A percentile compares a stretch with the other conserved stretches of the same genome.
Evolutionary conservation across 1,139 yeast species (phyloP).

Genomic region (Magnusiomyces magnusii): DNA sequence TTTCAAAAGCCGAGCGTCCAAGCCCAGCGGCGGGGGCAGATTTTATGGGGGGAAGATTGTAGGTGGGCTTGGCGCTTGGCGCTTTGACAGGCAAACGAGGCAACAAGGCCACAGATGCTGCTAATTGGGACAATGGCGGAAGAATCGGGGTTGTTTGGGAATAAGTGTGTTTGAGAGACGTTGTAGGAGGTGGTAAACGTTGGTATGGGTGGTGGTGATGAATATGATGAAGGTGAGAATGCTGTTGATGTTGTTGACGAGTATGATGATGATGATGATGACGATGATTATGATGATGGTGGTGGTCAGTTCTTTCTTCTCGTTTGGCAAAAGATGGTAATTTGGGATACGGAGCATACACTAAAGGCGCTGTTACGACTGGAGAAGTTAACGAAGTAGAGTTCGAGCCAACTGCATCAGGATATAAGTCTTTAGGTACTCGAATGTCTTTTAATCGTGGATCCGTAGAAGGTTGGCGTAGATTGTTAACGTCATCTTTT

Average conservation of each 20-base stretch:
- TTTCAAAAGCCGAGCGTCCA: neutral
- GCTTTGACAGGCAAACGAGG: neutral
- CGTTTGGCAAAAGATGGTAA: neutral
- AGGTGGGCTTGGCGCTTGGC: neutral
- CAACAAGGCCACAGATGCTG: neutral
- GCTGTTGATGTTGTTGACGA: neutral
- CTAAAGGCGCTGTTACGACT: slow-evolving; percentile 19
- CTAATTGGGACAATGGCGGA: neutral
- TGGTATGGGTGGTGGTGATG: neutral
- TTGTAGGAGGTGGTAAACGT: neutral
- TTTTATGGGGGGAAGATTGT: neutral
- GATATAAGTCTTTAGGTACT: slow-evolving; percentile 36
- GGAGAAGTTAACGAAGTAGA: slow-evolving; percentile 20
- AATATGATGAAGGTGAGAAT: slow-evolving; percentile 1
- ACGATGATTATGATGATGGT: neutral
- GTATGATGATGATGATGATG: neutral
- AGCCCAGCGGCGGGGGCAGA: neutral
- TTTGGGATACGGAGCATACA: slow-evolving; percentile 7
- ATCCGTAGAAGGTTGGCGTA: slow-evolving; percentile 39
- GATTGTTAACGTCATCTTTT: slow-evolving; percentile 29
- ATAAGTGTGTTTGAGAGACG: neutral
- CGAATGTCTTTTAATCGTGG: slow-evolving; percentile 31
- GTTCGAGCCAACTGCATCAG: slow-evolving; percentile 25
- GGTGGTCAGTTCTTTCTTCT: too few relatives aligned
- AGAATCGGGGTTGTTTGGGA: neutral